Base-by-base conservation (phyloP, 1,139 yeast species). In the Casaregolazyma suthepensis region DNA sequence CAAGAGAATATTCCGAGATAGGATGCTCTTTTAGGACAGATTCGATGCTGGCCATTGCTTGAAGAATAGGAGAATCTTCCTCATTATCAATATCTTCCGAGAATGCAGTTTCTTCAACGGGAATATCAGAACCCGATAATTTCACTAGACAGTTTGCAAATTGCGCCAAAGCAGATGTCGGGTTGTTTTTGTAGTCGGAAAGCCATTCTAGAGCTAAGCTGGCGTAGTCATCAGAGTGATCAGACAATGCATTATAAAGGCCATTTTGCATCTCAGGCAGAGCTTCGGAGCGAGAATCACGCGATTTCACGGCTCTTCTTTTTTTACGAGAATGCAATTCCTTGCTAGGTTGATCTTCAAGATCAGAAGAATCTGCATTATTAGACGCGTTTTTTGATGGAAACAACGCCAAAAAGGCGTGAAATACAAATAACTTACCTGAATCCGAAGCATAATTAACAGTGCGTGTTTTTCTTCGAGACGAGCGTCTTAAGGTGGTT, bases 61-160 rank as follows among this genome's bases (percentile, higher is more conserved):
- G 40, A 13, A 40, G 18, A 18, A 47, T 15, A 22, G 40, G 45
- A 6, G 50, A 74, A 64, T 85, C 87, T 29, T 77, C 76, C 48
- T 89, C 81, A 66, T 91, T 97, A 66, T 89, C 96, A 6, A 35
- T 15, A 12, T 22, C 45, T 13, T 47, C 50, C 17, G 26, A 18
- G 12, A 29, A 43, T 17, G 37, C 45, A n/a, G 40, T 20, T n/a
- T 47, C 37, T 17, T 29, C 35, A 17, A 89, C 80, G 29, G 79
- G 79, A 5, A 82, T 74, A 18, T 83, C 76, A 45, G 68, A 65
- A 12, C 72, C 69, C 55, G 76, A 67, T 20, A 82, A 71, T 58
- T 91, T 75, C 45, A 91, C 71, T 2, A 88, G 63, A 52, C 89
- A 75, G 65, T 91, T 91, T 48, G 90, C 73, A 52, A 90, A 70